Percentiles rank a stretch among this genome's conserved stretches.
phyloP scores from a whole-genome alignment of 2,329 filamentous ascomycete species.

The Xylariaceae sp. region DNA sequence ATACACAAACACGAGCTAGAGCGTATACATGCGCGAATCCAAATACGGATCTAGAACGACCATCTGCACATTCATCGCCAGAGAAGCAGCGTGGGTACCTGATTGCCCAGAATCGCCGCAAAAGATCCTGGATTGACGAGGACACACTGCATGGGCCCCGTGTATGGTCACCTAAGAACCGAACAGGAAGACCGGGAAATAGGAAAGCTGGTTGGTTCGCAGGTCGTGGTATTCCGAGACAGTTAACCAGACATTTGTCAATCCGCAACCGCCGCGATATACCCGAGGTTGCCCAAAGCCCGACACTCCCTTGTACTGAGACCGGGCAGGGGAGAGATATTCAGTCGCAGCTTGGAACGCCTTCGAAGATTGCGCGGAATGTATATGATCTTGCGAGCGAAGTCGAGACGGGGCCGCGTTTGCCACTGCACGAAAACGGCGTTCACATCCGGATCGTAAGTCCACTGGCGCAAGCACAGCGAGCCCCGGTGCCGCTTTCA shows the following conservation, averaged over 20 bases:
- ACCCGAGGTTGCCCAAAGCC: slow-evolving; percentile 21
- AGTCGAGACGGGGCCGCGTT: background rate
- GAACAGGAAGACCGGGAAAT: slow-evolving; percentile 8
- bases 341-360: background rate
- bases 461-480: background rate
- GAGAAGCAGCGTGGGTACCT: slow-evolving; percentile 26
- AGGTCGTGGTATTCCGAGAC: slow-evolving; percentile 18
- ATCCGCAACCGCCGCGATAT: slow-evolving; percentile 4
- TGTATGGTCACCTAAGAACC: slow-evolving; percentile 28
- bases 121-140: slow-evolving; percentile 46
- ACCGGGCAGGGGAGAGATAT: background rate
- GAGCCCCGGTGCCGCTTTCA: background rate
- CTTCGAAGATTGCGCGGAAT: background rate
- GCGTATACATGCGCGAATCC: background rate
- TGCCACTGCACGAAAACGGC: background rate
- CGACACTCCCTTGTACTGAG: slow-evolving; percentile 28
- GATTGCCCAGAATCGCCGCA: slow-evolving; percentile 25
- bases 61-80: slow-evolving; percentile 9
- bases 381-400: background rate
- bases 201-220: slow-evolving; percentile 19
- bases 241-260: slow-evolving; percentile 24
- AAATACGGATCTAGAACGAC: background rate
- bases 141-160: slow-evolving; percentile 47
- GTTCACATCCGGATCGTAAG: background rate
- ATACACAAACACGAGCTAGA: background rate